These are phyloP conservation scores for Colletotrichum sp. DNA, from an alignment of 2,329 filamentous ascomycete genomes.

Conservation along the genomic window DNA sequence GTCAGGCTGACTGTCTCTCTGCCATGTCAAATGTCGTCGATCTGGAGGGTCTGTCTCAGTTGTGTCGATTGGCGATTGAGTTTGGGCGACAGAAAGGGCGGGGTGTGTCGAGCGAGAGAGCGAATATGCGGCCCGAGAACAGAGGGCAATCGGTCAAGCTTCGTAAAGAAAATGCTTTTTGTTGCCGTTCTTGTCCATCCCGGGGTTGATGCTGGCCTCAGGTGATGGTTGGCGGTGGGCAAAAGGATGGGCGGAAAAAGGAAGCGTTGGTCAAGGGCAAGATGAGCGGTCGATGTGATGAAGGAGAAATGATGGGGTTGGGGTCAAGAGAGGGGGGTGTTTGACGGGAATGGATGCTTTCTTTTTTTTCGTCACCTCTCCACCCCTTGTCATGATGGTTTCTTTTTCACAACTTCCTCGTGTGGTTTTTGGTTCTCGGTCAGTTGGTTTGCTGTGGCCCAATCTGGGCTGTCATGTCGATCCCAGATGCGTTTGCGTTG, in stretches of 20 bases:
- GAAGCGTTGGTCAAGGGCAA: not conserved
- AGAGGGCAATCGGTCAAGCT: not conserved
- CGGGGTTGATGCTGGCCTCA: not conserved
- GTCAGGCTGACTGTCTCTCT: not conserved
- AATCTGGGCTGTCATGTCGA: conserved; percentile 5
- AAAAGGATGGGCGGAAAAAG: conserved; percentile 1
- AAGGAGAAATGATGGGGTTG: conserved; percentile 4
- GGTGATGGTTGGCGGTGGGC: not conserved
- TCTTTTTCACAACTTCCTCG: not conserved
- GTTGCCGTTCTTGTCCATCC: not conserved
- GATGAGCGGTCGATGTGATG: conserved; percentile 7
- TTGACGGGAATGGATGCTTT: conserved; percentile 10
- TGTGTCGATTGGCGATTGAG: conserved; percentile 11
- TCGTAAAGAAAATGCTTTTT: not conserved
- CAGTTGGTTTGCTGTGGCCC: not conserved
- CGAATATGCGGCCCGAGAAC: not conserved
- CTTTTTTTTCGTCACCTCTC: not conserved
- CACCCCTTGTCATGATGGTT: not conserved
- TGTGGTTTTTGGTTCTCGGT: not conserved
- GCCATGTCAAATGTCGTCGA: conserved; percentile 7
- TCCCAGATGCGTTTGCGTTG: conserved; percentile 10
- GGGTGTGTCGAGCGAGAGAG: not conserved
- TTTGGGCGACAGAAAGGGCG: not conserved
- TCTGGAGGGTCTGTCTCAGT: conserved; percentile 16
- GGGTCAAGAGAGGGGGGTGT: not conserved